phyloP scores from a whole-genome alignment of 2,329 filamentous ascomycete genomes.

The Chaetomium sp. region DNA sequence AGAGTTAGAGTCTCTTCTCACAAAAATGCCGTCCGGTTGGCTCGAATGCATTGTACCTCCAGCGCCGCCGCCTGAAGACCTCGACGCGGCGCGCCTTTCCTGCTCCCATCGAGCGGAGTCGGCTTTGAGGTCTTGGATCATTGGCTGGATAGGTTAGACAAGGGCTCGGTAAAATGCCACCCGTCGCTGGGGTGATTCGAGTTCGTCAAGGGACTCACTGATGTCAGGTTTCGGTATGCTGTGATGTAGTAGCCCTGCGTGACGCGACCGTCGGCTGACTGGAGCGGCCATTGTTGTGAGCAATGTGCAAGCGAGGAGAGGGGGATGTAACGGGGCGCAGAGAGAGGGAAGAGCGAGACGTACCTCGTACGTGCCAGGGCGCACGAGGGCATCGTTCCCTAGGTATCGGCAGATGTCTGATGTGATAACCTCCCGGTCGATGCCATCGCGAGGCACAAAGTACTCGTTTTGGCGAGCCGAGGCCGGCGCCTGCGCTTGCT shows the following conservation, averaged over 20 bases:
- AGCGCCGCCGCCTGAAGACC: constrained; percentile 43
- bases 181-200: not conserved
- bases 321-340: not conserved
- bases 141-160: constrained; percentile 49
- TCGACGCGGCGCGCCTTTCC: constrained; percentile 59
- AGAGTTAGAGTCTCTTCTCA: constrained; percentile 62
- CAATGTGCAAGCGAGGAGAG: constrained; percentile 11
- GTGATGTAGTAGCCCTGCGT: constrained; percentile 76
- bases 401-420: constrained; percentile 83
- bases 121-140: constrained; percentile 65
- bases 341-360: constrained; percentile 17
- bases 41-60: constrained; percentile 62
- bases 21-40: constrained; percentile 50
- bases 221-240: constrained; percentile 76
- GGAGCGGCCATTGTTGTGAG: constrained; percentile 17
- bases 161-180: constrained; percentile 28
- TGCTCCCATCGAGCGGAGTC: constrained; percentile 64
- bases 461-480: constrained; percentile 70
- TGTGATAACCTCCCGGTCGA: constrained; percentile 81
- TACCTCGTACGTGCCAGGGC: constrained; percentile 74
- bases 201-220: constrained; percentile 54
- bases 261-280: constrained; percentile 59
- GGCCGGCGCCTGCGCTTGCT: constrained; percentile 43
- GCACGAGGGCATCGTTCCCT: constrained; percentile 78
- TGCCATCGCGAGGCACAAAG: constrained; percentile 77